Conservation (phyloP, 2,329 filamentous ascomycete species). For the Cladobotryum protrusum region DNA sequence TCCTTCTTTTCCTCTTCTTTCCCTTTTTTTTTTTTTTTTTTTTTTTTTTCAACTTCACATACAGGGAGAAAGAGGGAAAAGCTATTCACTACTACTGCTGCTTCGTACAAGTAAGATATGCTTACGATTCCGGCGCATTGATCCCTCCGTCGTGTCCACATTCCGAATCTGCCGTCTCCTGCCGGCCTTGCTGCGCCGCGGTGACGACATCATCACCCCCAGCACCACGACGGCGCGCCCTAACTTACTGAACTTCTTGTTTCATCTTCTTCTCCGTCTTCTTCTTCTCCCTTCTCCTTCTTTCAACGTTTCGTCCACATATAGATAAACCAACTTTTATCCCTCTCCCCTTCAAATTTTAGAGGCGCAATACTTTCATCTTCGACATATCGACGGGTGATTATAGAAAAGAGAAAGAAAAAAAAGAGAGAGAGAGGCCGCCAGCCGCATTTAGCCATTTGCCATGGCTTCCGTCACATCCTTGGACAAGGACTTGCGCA, state of each 20-base stretch:
- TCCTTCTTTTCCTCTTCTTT: too few relatives aligned
- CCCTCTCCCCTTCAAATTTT: too few relatives aligned
- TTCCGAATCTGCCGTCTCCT: slow-evolving; percentile 10
- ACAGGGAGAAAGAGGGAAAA: too few relatives aligned
- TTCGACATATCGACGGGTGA: too few relatives aligned
- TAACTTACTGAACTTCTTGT: not conserved
- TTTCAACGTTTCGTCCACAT: not conserved
- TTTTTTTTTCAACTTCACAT: too few relatives aligned
- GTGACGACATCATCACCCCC: slow-evolving; percentile 10
- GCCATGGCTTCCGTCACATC: slow-evolving; percentile 89
- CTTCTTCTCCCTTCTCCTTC: not conserved
- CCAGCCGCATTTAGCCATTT: not conserved
- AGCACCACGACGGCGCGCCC: not conserved
- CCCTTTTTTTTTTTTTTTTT: too few relatives aligned
- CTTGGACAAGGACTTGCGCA: slow-evolving; percentile 91
- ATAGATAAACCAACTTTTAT: too few relatives aligned
- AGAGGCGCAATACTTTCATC: too few relatives aligned
- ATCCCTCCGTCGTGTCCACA: slow-evolving; percentile 10
- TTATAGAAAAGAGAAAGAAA: too few relatives aligned
- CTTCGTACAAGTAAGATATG: not conserved
- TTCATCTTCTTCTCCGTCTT: not conserved
- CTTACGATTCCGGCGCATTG: slow-evolving; percentile 7
- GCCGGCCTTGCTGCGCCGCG: not conserved
- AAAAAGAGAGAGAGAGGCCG: too few relatives aligned
- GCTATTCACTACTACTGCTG: too few relatives aligned